Conservation (phyloP, 306 rosid genomes). For the Cicer chorassanicum region DNA sequence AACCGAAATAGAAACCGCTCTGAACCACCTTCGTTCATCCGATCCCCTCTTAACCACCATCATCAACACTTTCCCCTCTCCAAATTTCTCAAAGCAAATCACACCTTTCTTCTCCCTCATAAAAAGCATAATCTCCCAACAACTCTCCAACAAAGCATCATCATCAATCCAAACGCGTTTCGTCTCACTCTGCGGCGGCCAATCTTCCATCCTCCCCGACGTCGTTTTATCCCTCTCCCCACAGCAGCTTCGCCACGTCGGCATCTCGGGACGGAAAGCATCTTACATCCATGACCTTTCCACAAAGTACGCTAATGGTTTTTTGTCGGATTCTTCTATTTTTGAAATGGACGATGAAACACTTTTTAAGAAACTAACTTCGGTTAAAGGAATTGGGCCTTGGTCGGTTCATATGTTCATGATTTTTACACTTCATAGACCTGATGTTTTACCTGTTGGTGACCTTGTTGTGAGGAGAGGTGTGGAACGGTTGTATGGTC, state of each 20-base stretch:
- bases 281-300: constrained; percentile 73
- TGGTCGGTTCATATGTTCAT: constrained; percentile 95
- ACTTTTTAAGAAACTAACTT: constrained; percentile 50
- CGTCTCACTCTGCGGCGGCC: constrained; percentile 70
- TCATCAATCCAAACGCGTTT: constrained; percentile 67
- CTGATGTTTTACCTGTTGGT: constrained; percentile 83
- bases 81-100: constrained; percentile 35
- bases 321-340: constrained; percentile 61
- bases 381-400: constrained; percentile 79
- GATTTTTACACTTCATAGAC: constrained; percentile 73
- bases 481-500: constrained; percentile 64
- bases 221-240: constrained; percentile 54
- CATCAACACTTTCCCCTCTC: constrained; percentile 58
- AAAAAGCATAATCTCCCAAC: constrained; percentile 71
- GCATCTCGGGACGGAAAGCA: constrained; percentile 81
- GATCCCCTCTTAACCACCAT: constrained; percentile 55
- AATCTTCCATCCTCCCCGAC: constrained; percentile 50
- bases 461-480: constrained; percentile 81
- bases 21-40: constrained; percentile 61
- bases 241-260: constrained; percentile 55
- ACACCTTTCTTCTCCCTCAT: constrained; percentile 67
- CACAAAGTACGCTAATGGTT: constrained; percentile 55
- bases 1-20: constrained; percentile 59
- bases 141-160: constrained; percentile 72
- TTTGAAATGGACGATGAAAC: constrained; percentile 74